These are phyloP conservation scores for Macadamia integrifolia DNA, from an alignment of 164 flowering plant genomes.

Conservation along the genomic window DNA sequence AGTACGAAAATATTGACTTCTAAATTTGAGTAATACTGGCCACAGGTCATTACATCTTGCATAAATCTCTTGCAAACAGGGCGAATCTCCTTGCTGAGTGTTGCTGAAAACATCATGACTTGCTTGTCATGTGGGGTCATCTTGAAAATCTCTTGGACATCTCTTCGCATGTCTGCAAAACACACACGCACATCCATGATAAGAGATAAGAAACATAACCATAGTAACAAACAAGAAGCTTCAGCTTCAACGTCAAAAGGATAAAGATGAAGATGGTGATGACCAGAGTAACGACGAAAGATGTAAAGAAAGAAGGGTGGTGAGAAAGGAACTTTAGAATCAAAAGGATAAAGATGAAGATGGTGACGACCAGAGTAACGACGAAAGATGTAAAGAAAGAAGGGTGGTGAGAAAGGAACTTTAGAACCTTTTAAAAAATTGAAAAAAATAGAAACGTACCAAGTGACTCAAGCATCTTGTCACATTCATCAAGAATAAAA, in stretches of 20 bases:
- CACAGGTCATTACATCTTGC: constrained; percentile 98
- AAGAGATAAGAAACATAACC: background rate
- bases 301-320: no score
- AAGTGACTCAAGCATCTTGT: constrained; percentile 97
- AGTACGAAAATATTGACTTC: constrained; percentile 36
- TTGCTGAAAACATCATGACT: constrained; percentile 99
- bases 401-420: no score
- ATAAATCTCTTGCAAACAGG: constrained; percentile 99
- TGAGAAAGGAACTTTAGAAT: no score
- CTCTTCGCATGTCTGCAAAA: constrained; percentile 90
- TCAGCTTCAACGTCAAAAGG: background rate
- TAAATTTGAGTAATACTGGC: constrained; percentile 49
- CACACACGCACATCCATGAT: constrained; percentile 3
- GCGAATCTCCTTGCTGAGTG: constrained; percentile 98
- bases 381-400: no score
- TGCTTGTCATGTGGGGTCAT: constrained; percentile 99
- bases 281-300: no score
- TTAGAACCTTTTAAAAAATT: background rate
- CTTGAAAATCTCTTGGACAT: constrained; percentile 96
- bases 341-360: no score
- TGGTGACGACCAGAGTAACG: no score
- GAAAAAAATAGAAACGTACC: constrained; percentile 39
- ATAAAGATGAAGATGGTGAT: no score
- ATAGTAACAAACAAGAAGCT: background rate
- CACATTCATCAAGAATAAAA: constrained; percentile 97